Evolutionary conservation across 1,139 yeast genomes (phyloP).

Genomic region (Pneumocystis carinii): DNA sequence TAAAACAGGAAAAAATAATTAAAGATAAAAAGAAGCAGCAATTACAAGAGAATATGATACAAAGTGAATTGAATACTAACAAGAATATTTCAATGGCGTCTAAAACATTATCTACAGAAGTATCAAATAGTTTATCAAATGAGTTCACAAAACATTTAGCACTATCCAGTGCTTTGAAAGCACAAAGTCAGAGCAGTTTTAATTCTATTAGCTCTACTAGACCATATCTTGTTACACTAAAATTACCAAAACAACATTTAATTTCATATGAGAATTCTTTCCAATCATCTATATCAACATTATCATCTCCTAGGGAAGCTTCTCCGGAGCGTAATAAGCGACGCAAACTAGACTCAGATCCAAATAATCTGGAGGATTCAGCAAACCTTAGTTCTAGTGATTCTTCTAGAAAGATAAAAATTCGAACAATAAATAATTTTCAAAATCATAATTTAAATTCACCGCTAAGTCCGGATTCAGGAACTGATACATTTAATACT

Average conservation of each 20-base stretch:
- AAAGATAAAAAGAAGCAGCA: neutral
- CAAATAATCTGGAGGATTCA: neutral
- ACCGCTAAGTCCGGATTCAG: neutral
- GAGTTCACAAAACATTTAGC: neutral
- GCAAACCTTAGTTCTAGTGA: neutral
- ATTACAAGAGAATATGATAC: neutral
- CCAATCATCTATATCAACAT: neutral
- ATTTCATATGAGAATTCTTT: neutral
- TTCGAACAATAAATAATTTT: neutral
- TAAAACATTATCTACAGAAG: neutral
- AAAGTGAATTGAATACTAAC: neutral
- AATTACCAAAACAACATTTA: neutral
- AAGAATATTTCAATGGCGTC: neutral
- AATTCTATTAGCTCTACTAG: neutral
- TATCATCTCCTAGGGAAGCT: neutral
- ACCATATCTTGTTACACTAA: neutral
- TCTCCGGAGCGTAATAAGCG: neutral
- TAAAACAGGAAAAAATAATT: neutral
- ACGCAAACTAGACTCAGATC: neutral
- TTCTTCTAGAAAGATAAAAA: neutral
- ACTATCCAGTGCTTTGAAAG: neutral
- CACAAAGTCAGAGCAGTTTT: neutral
- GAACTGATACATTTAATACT: neutral
- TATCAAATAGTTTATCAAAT: neutral
- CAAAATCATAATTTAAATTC: neutral